Conservation (phyloP, 257 asterid species). For the Avicennia marina region DNA sequence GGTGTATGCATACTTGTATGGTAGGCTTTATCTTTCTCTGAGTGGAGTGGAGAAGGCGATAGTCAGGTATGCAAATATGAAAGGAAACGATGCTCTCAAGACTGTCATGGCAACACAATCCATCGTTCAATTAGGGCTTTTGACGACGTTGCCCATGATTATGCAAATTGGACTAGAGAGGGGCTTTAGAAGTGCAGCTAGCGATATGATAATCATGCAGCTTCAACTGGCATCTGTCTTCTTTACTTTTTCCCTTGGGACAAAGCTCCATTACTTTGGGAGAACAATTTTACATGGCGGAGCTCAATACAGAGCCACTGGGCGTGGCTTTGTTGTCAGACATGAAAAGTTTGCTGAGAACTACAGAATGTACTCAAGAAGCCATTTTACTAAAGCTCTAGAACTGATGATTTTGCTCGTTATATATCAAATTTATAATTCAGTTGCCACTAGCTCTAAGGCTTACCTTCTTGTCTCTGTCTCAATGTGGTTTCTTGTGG, state of each 20-base stretch:
- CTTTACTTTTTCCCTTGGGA: conserved; percentile 94
- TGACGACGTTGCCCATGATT: conserved; percentile 90
- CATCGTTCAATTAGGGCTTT: conserved; percentile 80
- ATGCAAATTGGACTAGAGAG: conserved; percentile 97
- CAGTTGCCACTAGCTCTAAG: conserved; percentile 30
- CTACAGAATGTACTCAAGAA: conserved; percentile 92
- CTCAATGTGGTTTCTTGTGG: conserved; percentile 88
- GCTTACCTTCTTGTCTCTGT: conserved; percentile 37
- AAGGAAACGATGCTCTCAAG: conserved; percentile 62
- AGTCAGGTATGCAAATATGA: conserved; percentile 53
- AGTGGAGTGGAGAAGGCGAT: conserved; percentile 90
- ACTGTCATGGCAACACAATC: conserved; percentile 92
- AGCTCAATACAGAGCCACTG: conserved; percentile 94
- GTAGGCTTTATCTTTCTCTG: conserved; percentile 73
- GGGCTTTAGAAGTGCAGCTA: conserved; percentile 83
- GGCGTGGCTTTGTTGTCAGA: conserved; percentile 93
- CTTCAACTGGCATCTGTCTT: conserved; percentile 87
- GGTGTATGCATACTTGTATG: conserved; percentile 85
- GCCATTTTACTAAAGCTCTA: conserved; percentile 87
- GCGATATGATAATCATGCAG: conserved; percentile 84
- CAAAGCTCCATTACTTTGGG: conserved; percentile 92
- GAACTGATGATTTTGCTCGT: conserved; percentile 74
- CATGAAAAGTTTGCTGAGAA: conserved; percentile 91
- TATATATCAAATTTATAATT: conserved; percentile 47
- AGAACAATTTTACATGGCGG: conserved; percentile 92